These are phyloP conservation scores for Phytophthora cactorum DNA, from an alignment of 352 stramenopile genomes.

Conservation along the genomic window DNA sequence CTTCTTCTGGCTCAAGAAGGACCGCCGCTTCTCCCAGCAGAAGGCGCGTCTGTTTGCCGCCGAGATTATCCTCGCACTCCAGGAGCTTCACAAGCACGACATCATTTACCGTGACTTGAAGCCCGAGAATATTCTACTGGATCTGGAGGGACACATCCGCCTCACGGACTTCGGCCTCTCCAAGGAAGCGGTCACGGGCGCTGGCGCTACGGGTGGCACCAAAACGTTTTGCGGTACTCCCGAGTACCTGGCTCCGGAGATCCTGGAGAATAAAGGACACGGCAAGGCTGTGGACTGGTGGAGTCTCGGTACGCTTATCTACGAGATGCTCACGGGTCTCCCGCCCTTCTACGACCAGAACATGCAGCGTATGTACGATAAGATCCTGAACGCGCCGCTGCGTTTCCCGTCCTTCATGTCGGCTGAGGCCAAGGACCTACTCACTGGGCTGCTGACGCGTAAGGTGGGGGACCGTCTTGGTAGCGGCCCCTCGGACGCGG, in stretches of 20 bases:
- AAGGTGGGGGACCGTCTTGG: constrained; percentile 90
- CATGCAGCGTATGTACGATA: constrained; percentile 95
- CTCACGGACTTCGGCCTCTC: constrained; percentile 96
- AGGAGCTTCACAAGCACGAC: constrained; percentile 93
- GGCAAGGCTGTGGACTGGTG: constrained; percentile 92
- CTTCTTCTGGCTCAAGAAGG: constrained; percentile 97
- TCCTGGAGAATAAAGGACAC: constrained; percentile 94
- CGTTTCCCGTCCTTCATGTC: constrained; percentile 93
- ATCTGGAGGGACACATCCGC: constrained; percentile 94
- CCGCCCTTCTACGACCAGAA: constrained; percentile 95
- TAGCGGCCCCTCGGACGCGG: constrained; percentile 83
- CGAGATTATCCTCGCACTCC: constrained; percentile 94
- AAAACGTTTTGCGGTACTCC: constrained; percentile 94
- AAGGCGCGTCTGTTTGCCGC: constrained; percentile 93
- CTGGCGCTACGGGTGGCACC: constrained; percentile 77
- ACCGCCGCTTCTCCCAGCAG: constrained; percentile 93
- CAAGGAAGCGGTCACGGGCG: constrained; percentile 91
- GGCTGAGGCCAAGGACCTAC: constrained; percentile 85
- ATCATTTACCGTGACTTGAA: constrained; percentile 98
- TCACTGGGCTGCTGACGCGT: constrained; percentile 85
- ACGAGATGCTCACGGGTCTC: constrained; percentile 94
- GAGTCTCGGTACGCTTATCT: constrained; percentile 94
- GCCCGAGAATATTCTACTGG: constrained; percentile 96
- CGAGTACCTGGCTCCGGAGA: constrained; percentile 96
- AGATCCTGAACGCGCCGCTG: constrained; percentile 92